phyloP scores from a whole-genome alignment of 805 yeast genomes.

The Starmerella cellae region DNA sequence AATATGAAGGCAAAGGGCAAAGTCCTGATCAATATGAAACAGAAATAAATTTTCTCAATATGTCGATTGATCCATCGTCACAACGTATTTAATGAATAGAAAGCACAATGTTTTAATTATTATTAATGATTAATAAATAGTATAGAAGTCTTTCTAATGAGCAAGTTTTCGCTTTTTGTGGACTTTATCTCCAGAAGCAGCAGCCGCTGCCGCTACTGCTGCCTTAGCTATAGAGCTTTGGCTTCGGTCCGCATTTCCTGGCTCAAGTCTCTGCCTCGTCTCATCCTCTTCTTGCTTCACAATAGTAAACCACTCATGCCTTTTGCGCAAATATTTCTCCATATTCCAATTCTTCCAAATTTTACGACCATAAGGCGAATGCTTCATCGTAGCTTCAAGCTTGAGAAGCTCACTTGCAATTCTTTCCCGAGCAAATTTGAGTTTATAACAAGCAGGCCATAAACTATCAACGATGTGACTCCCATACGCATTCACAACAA shows the following conservation, averaged over 20 bases:
- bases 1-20: constrained; percentile 52
- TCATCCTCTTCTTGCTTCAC: constrained; percentile 27
- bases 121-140: too few species aligned
- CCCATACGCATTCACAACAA: constrained; percentile 78
- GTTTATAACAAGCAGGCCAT: constrained; percentile 64
- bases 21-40: constrained; percentile 33
- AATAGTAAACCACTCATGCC: constrained; percentile 64
- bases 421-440: constrained; percentile 76
- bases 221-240: not conserved
- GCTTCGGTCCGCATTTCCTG: not conserved
- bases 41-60: not conserved
- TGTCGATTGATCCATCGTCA: not conserved
- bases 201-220: not conserved
- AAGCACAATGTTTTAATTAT: not conserved
- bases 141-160: too few species aligned
- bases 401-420: constrained; percentile 53
- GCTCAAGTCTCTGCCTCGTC: constrained; percentile 12
- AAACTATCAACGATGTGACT: constrained; percentile 79
- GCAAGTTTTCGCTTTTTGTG: not conserved
- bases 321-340: constrained; percentile 62
- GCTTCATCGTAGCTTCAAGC: constrained; percentile 58
- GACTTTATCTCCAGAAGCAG: too few species aligned
- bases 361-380: constrained; percentile 70
- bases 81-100: not conserved
- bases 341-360: constrained; percentile 94